A percentile compares a stretch with the other conserved stretches of the same genome.
Conservation (phyloP, 164 flowering plant species). For the Nelumbo lutea region DNA sequence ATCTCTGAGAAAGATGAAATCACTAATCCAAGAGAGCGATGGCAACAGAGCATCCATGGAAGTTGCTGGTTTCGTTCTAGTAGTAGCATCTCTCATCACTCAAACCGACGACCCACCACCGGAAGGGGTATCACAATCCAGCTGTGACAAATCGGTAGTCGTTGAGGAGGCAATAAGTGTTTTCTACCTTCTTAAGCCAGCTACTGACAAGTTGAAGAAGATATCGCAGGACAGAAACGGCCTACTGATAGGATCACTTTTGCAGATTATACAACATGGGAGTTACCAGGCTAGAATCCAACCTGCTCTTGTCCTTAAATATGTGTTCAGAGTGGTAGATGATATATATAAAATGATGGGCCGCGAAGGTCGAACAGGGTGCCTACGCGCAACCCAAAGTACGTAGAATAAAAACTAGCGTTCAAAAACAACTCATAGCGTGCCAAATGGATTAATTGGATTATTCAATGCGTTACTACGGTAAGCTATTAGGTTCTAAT, state of each 20-base stretch:
- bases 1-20: constrained; percentile 38
- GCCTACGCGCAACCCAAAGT: no score
- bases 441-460: no score
- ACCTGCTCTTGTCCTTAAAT: constrained; percentile 40
- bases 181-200: constrained; percentile 16
- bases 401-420: no score
- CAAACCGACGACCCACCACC: background rate
- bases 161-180: constrained; percentile 17
- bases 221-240: constrained; percentile 9
- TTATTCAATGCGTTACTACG: no score
- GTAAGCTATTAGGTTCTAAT: no score
- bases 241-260: constrained; percentile 24
- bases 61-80: constrained; percentile 36
- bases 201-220: constrained; percentile 11
- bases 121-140: background rate
- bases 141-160: background rate
- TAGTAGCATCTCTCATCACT: constrained; percentile 34
- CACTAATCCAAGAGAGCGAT: constrained; percentile 37
- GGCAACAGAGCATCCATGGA: constrained; percentile 38
- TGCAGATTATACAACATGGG: constrained; percentile 31
- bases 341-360: constrained; percentile 31
- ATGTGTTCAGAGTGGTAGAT: constrained; percentile 43
- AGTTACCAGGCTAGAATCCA: constrained; percentile 49
- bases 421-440: no score
- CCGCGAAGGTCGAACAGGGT: no score